These are phyloP conservation scores for Trichophyton schoenleinii DNA, from an alignment of 2,329 filamentous ascomycete genomes.

Conservation along the genomic window DNA sequence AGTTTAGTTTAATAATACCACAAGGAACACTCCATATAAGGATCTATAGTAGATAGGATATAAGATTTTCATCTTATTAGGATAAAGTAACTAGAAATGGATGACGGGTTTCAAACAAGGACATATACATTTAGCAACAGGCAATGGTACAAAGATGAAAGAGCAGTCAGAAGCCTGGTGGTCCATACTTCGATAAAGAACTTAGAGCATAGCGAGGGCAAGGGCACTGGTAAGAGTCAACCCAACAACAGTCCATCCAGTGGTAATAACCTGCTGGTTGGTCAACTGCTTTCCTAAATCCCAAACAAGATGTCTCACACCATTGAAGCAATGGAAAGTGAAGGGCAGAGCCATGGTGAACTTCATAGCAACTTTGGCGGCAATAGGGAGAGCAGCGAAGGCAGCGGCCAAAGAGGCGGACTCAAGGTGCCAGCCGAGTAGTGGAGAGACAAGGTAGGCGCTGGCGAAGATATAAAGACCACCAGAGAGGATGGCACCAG, in stretches of 20 bases:
- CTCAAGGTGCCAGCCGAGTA: conserved; percentile 59
- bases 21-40: not conserved
- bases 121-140: conserved; percentile 7
- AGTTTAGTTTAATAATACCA: too few relatives aligned
- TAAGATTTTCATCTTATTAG: not conserved
- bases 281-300: conserved; percentile 50
- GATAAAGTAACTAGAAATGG: not conserved
- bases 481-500: conserved; percentile 60
- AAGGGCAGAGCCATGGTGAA: conserved; percentile 50
- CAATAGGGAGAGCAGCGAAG: conserved; percentile 49
- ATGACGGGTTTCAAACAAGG: not conserved
- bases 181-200: not conserved
- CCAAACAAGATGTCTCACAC: conserved; percentile 60
- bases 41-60: not conserved
- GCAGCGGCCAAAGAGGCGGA: conserved; percentile 50
- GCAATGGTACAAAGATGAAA: conserved; percentile 6
- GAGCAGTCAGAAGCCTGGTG: not conserved
- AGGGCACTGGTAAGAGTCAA: conserved; percentile 40
- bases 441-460: conserved; percentile 68
- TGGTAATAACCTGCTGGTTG: conserved; percentile 52
- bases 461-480: conserved; percentile 66
- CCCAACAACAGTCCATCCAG: conserved; percentile 52
- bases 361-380: conserved; percentile 49
- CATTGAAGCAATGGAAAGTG: conserved; percentile 56
- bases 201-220: conserved; percentile 35